Evolutionary conservation across 768 basidiomycete species (phyloP).

Genomic region (Leccinum subgranulosum): DNA sequence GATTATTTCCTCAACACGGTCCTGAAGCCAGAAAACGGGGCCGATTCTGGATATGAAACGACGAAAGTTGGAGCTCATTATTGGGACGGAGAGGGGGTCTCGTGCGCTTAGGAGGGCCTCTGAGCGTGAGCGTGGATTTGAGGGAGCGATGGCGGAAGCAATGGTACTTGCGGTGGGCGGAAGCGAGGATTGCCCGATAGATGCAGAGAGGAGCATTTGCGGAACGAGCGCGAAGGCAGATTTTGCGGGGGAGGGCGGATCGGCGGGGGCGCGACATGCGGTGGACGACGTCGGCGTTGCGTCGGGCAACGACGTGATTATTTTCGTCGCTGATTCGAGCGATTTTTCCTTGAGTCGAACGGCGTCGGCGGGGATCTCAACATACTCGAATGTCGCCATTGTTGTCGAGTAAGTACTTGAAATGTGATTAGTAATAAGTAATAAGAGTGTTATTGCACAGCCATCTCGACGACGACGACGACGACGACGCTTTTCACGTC

Average conservation of each 20-base stretch:
- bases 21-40: slow-evolving; percentile 87
- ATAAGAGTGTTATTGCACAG: background rate
- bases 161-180: slow-evolving; percentile 4
- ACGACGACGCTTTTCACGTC: slow-evolving; percentile 3
- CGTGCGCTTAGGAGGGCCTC: slow-evolving; percentile 47
- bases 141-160: slow-evolving; percentile 23
- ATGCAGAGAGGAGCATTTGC: slow-evolving; percentile 33
- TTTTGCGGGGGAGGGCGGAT: slow-evolving; percentile 25
- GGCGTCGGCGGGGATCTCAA: slow-evolving; percentile 40
- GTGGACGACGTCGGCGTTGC: slow-evolving; percentile 3
- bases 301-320: slow-evolving; percentile 40
- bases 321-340: slow-evolving; percentile 38
- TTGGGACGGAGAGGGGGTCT: slow-evolving; percentile 74
- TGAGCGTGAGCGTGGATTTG: slow-evolving; percentile 10
- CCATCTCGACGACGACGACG: slow-evolving; percentile 10
- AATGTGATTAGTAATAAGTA: background rate
- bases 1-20: slow-evolving; percentile 80
- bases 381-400: slow-evolving; percentile 38
- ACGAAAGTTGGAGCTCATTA: slow-evolving; percentile 62
- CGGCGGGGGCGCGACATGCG: background rate
- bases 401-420: background rate
- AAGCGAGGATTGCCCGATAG: slow-evolving; percentile 2
- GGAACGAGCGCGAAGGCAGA: slow-evolving; percentile 38
- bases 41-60: slow-evolving; percentile 75
- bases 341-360: slow-evolving; percentile 31